These are phyloP conservation scores for Fusarium keratoplasticum DNA, from an alignment of 2,329 filamentous ascomycete species.

Conservation along the genomic window DNA sequence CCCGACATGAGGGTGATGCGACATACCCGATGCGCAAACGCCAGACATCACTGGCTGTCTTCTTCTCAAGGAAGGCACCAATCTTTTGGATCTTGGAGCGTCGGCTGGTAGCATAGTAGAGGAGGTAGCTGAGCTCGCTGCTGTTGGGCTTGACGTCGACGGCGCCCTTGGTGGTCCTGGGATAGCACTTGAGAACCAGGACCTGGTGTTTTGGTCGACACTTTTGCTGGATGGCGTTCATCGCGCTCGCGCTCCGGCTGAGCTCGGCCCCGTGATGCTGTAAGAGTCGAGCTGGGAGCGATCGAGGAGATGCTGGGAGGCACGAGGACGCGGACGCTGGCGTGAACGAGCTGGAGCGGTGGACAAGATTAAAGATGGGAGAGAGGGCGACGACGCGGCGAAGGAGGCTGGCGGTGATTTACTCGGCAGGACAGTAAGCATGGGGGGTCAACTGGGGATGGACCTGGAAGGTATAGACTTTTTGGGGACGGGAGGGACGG, in stretches of 20 bases:
- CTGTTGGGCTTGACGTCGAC: constrained; percentile 96
- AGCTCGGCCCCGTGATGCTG: constrained; percentile 27
- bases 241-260: constrained; percentile 48
- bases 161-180: constrained; percentile 88
- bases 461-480: constrained; percentile 27
- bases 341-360: not conserved
- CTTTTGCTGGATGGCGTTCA: constrained; percentile 75
- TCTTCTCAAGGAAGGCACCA: constrained; percentile 92
- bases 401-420: constrained; percentile 36
- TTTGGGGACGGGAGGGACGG: constrained; percentile 34
- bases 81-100: constrained; percentile 97
- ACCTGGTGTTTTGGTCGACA: constrained; percentile 97
- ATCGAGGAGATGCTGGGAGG: not conserved
- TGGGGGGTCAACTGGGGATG: constrained; percentile 11
- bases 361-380: constrained; percentile 6
- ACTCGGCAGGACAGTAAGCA: constrained; percentile 23
- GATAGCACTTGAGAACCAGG: constrained; percentile 95
- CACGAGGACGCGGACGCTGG: not conserved
- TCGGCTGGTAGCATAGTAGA: constrained; percentile 96
- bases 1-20: constrained; percentile 18
- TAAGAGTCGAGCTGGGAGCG: not conserved
- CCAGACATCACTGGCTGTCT: constrained; percentile 92
- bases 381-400: constrained; percentile 15
- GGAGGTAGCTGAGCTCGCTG: constrained; percentile 94
- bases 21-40: constrained; percentile 84